phyloP scores from a whole-genome alignment of 805 yeast species.

The Wickerhamiella vanderwaltii region DNA sequence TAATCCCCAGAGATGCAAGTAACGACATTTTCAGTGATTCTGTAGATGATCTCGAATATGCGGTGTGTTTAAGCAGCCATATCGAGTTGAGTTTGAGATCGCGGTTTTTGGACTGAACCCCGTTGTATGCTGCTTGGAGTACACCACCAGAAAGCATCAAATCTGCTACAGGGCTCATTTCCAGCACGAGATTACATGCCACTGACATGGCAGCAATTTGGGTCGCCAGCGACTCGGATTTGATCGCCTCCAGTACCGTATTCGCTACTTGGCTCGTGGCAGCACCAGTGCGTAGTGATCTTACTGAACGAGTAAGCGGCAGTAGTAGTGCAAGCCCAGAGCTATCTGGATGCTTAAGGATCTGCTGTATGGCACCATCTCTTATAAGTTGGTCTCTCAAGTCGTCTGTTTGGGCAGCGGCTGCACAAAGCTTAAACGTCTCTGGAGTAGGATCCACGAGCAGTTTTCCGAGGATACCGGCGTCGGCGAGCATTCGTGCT shows the following conservation, averaged over 20 bases:
- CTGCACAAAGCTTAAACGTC: background rate
- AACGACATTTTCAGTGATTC: background rate
- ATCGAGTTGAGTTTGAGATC: conserved; percentile 2
- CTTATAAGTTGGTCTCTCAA: background rate
- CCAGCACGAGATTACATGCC: conserved; percentile 8
- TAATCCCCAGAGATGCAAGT: conserved; percentile 4
- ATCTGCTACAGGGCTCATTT: conserved; percentile 1
- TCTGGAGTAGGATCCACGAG: conserved; percentile 1
- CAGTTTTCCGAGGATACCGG: background rate
- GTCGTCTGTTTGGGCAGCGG: background rate
- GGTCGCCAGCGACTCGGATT: background rate
- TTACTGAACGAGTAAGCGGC: background rate
- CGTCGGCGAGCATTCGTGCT: background rate
- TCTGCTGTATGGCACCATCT: background rate
- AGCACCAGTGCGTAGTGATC: background rate
- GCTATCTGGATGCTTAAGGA: background rate
- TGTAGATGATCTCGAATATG: background rate
- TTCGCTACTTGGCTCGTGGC: background rate
- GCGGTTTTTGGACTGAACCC: background rate
- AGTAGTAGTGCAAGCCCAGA: background rate
- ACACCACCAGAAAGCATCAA: background rate
- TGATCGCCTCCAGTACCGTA: background rate
- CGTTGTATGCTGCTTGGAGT: background rate
- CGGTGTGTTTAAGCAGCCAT: conserved; percentile 3
- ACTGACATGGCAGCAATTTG: conserved; percentile 9